Base-by-base conservation (phyloP, 441 rosid species). In the Populus hybrid region DNA sequence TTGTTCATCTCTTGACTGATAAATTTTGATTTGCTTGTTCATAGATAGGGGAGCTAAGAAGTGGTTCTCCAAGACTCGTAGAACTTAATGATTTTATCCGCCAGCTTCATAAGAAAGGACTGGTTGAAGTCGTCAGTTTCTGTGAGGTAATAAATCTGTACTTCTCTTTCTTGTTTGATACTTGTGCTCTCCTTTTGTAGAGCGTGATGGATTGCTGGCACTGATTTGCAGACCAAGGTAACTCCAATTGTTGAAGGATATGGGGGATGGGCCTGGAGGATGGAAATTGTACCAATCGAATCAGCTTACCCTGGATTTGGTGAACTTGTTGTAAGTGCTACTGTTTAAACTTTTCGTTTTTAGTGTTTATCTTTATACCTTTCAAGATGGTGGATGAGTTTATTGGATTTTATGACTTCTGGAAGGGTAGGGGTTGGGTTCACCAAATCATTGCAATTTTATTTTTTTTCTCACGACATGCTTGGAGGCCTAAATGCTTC, bases 271-370 rank as follows among this genome's bases (percentile, higher is more conserved):
- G 99, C 99, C 69, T 87, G 92, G 26, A 89, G 99, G 77, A 82
- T 91, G 97, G 99, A 96, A 82, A 86, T 96, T 35, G 99, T 94
- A 68, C 91, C 99, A 30, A 90, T 92, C 14, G 99, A 96, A 83
- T 96, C 99, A 50, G 98, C 98, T 12, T 96, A 92, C 81, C 98
- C 99, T 80, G 98, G 99, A 84, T 96, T 89, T 84, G 99, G 99
- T 79, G 95, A 94, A 79, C 89, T 94, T 73, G 90, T 96, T 77
- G 98, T 96, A 87, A 89, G 99, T 89, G 63, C 76, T 24, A 69
- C 24, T 21, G 35, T 14, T 23, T 6, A 61, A 64, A 5, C 26
- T 18, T 61, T 69, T 35, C 12, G 6, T 26, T 53, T 14, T 26
- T n/a, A n/a, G 7, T 35, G 16, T 11, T 42, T 42, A 4, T 4